Conservation (phyloP, 768 basidiomycete genomes). For the Panaeolus cyanescens region DNA sequence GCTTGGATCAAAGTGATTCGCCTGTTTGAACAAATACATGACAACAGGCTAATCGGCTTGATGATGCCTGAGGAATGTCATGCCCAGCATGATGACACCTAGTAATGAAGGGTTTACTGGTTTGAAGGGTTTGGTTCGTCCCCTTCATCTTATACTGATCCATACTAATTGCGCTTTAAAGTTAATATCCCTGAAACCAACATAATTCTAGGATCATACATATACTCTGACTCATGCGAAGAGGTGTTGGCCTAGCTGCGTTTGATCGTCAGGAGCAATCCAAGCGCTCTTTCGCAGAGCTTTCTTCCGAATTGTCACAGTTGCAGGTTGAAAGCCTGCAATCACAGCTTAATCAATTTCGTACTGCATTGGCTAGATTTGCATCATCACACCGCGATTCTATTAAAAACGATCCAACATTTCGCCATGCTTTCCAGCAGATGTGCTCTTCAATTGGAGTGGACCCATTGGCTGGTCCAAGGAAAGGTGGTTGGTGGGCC, state of each 20-base stretch:
- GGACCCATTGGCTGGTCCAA: constrained; percentile 87
- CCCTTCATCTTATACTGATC: not conserved
- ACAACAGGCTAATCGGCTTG: too few species aligned
- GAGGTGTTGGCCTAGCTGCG: constrained; percentile 87
- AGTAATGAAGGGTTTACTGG: too few species aligned
- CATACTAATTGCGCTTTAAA: constrained; percentile 32
- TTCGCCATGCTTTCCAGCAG: constrained; percentile 90
- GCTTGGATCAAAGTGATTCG: not conserved
- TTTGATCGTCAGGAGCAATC: constrained; percentile 88
- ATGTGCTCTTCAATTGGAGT: constrained; percentile 97
- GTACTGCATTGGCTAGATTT: constrained; percentile 76
- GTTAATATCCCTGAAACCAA: constrained; percentile 17
- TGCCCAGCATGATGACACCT: too few species aligned
- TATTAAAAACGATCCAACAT: constrained; percentile 82
- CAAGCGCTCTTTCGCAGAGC: constrained; percentile 75
- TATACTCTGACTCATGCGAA: constrained; percentile 31
- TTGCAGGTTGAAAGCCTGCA: constrained; percentile 79
- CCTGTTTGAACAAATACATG: not conserved
- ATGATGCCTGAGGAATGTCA: too few species aligned
- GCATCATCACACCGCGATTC: constrained; percentile 81
- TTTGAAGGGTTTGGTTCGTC: too few species aligned
- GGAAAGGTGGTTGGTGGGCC: constrained; percentile 90
- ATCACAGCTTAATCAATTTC: constrained; percentile 82
- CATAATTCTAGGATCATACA: not conserved
- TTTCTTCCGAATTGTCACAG: constrained; percentile 78